Base-by-base conservation (phyloP, 805 yeast species). In the Pichia ethanolica region DNA sequence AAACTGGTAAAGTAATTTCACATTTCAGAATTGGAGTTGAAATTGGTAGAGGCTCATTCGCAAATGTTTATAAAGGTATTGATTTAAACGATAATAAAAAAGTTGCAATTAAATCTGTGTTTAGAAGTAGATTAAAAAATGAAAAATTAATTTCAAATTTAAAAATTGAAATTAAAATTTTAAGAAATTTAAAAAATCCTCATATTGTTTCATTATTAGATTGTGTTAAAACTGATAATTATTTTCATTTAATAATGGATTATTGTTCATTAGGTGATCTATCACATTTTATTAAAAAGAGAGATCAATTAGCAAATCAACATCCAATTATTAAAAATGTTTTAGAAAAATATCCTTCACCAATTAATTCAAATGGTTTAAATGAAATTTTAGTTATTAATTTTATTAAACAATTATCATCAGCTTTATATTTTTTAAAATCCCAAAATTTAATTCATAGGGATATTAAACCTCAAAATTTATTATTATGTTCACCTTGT, bases 41-140 rank as follows among this genome's bases (percentile, higher is more conserved):
- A 65, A 91, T 93, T 47, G 99, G 99, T 27, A 82, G 86, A 59
- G 99, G 99, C 35, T 86, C 96, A 8, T 93, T 93, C 71, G 99
- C 99, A 59, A 85, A 83, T 53, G 99, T 93, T 28, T 91, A 86
- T 71, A 89, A 88, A 67, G 96, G 97, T 46, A 73, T 76, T 50
- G 73, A 83, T 59, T 34, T 50, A 8, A 65, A 70, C 42, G 65
- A 69, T 41, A 73, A 78, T 4, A 70, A 72, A 34, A 77, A 89
- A 1, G 93, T 91, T 39, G 98, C 98, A 9, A 79, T 91, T 62
- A 91, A 91, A 67, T 81, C 91, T 2, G 97, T 95, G 13, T 80
- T 86, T 38, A 76, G 95, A 49, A 79, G 89, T 27, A 83, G 88
- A 60, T 75, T 91, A 56, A 83, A 83, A 65, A 88, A 87, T 61